These are phyloP conservation scores for Trypanosoma platydactyli DNA, from an alignment of 208 protist genomes.

Conservation along the genomic window DNA sequence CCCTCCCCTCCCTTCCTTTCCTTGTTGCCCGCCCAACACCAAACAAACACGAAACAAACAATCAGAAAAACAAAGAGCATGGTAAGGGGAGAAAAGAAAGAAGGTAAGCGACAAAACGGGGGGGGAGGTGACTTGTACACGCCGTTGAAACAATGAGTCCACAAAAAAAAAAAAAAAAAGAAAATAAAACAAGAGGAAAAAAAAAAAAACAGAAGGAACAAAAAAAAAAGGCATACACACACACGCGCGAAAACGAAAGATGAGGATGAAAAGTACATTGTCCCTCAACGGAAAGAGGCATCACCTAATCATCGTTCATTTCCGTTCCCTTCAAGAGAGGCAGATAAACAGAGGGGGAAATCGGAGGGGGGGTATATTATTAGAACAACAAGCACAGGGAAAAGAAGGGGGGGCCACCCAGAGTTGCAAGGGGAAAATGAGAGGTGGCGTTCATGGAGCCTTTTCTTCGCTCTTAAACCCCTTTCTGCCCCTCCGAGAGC, in stretches of 20 bases:
- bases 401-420: conserved; percentile 6
- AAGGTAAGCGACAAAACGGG: background rate
- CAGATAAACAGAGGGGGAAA: background rate
- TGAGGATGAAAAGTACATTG: no score
- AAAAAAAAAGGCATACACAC: conserved; percentile 6
- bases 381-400: conserved; percentile 16
- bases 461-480: background rate
- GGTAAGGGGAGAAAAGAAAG: conserved; percentile 20
- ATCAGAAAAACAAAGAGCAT: conserved; percentile 15
- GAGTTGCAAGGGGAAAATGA: conserved; percentile 9
- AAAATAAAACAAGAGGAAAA: conserved; percentile 19
- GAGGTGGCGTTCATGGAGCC: conserved; percentile 4
- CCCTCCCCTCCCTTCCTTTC: conserved; percentile 1
- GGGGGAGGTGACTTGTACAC: no score
- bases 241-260: background rate
- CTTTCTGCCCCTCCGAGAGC: background rate
- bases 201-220: conserved; percentile 12
- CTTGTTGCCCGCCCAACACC: no score
- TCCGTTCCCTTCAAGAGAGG: no score
- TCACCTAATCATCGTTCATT: no score
- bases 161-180: conserved; percentile 18
- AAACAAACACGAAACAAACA: background rate
- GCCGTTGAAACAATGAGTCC: background rate
- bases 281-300: no score
- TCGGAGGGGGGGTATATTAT: conserved; percentile 7